Conservation (phyloP, 2,329 filamentous ascomycete genomes). For the Paradendryphiella salina region DNA sequence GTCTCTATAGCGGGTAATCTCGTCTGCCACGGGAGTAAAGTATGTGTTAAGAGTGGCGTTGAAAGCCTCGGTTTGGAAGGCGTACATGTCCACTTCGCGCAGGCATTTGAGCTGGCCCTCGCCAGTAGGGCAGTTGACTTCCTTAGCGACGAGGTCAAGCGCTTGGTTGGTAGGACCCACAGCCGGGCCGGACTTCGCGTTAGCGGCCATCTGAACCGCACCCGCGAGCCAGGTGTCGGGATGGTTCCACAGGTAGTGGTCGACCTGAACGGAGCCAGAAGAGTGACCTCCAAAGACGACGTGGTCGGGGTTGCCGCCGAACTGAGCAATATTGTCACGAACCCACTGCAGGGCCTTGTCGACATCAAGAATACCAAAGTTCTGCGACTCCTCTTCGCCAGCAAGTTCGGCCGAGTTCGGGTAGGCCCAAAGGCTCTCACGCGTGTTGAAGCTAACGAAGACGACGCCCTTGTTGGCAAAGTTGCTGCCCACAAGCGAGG, state of each 20-base stretch:
- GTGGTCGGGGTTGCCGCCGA: slow-evolving; percentile 49
- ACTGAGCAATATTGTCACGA: slow-evolving; percentile 42
- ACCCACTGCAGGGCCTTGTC: slow-evolving; percentile 47
- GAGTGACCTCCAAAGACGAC: slow-evolving; percentile 50
- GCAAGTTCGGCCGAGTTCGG: slow-evolving; percentile 48
- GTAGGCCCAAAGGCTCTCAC: slow-evolving; percentile 47
- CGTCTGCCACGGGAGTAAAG: slow-evolving; percentile 29
- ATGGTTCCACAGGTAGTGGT: slow-evolving; percentile 34
- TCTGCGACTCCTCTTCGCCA: slow-evolving; percentile 21
- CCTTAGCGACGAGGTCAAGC: slow-evolving; percentile 30
- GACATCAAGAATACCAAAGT: slow-evolving; percentile 46
- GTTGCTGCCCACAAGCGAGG: slow-evolving; percentile 50
- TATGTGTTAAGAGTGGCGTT: slow-evolving; percentile 32
- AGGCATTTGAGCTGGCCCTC: slow-evolving; percentile 26
- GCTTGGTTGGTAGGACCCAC: slow-evolving; percentile 25
- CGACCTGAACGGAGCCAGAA: slow-evolving; percentile 32
- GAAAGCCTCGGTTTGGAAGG: slow-evolving; percentile 31
- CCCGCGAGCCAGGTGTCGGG: slow-evolving; percentile 26
- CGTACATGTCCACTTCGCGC: slow-evolving; percentile 28
- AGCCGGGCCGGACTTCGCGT: slow-evolving; percentile 31
- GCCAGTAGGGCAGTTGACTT: slow-evolving; percentile 28
- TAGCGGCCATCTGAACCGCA: slow-evolving; percentile 32
- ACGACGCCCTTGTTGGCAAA: slow-evolving; percentile 32
- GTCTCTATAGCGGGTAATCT: slow-evolving; percentile 29
- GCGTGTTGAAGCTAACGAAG: slow-evolving; percentile 34